Base-by-base conservation (phyloP, 768 basidiomycete species). In the Boletales sp. region DNA sequence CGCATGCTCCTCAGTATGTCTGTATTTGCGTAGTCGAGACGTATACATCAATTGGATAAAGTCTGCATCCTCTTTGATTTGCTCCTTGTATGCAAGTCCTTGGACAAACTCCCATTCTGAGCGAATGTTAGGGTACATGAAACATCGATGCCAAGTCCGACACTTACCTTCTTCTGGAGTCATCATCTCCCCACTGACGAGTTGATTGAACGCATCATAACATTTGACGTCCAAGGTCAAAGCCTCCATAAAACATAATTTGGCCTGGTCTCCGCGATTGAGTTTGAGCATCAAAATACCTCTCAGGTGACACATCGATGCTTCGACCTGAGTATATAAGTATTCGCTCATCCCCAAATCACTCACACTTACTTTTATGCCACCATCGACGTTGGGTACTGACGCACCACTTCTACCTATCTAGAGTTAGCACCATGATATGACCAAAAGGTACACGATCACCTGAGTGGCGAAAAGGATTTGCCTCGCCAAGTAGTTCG, bases 21-120 rank as follows among this genome's bases (percentile, higher is more conserved):
- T 87, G 69, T 89, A 87, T 77, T 98, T 98, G 42, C 93, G 84
- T 51, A 99, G 73, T 41, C 94, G 85, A 35, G 91, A 82, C 0
- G 87, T 90, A 61, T 99, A 99, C 54, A 98, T 93, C 51, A 97
- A 77, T 53, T 87, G 83, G 25, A 99, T 85, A 62, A 99, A 96
- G 36, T 89, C 83, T 0, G 92, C 90, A 54, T 96, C 94, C 53
- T 92, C 86, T 2, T 86, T 84, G 1, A 83, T 84, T 64, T 98
- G 95, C 35, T 87, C 81, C 32, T 76, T 72, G 61, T 92, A 98
- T 2, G 87, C 78, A 11, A 99, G 78, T 14, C 81, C 77, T 64
- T 91, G 87, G 4, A 99, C 80, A 55, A 98, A 95, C 51, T 94
- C 88, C 96, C 96, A 98, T 68, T 99, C 96, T 97, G 58, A 4